Conservation (phyloP, 2,329 filamentous ascomycete genomes). For the Botrytis medusae region DNA sequence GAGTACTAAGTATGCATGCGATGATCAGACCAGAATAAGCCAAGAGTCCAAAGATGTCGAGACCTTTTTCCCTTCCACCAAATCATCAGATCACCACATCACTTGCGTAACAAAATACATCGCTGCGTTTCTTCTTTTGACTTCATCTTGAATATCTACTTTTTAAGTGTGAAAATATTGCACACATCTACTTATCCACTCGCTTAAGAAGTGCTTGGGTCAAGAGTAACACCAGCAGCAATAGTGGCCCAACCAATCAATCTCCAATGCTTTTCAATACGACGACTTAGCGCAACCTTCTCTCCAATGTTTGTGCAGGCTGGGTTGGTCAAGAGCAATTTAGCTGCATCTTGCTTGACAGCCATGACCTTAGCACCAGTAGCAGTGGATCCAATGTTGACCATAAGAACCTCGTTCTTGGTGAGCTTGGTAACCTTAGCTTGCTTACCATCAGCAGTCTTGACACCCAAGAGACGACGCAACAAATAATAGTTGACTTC, state of each 20-base stretch:
- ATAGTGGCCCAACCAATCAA: constrained; percentile 83
- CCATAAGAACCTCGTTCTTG: constrained; percentile 99
- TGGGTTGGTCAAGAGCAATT: constrained; percentile 86
- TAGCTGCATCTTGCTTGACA: constrained; percentile 96
- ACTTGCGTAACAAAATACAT: neutral
- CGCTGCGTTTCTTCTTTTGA: neutral
- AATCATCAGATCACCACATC: constrained; percentile 6
- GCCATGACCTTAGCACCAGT: constrained; percentile 96
- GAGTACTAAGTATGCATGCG: constrained; percentile 26
- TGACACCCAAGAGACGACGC: constrained; percentile 89
- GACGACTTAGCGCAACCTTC: constrained; percentile 93
- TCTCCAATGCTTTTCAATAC: constrained; percentile 99
- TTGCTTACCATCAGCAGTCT: constrained; percentile 97
- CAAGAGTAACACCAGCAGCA: constrained; percentile 39
- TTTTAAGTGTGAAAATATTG: neutral
- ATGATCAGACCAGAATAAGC: neutral
- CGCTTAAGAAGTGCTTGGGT: constrained; percentile 37
- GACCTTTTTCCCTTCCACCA: neutral
- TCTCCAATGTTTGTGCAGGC: constrained; percentile 97
- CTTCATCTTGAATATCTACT: neutral
- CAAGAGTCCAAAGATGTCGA: constrained; percentile 6
- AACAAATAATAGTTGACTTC: constrained; percentile 99
- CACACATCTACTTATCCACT: neutral
- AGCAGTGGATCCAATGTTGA: constrained; percentile 97
- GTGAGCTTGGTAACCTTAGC: constrained; percentile 97